phyloP scores from a whole-genome alignment of 331 rosid genomes.

The Malus hybrid region DNA sequence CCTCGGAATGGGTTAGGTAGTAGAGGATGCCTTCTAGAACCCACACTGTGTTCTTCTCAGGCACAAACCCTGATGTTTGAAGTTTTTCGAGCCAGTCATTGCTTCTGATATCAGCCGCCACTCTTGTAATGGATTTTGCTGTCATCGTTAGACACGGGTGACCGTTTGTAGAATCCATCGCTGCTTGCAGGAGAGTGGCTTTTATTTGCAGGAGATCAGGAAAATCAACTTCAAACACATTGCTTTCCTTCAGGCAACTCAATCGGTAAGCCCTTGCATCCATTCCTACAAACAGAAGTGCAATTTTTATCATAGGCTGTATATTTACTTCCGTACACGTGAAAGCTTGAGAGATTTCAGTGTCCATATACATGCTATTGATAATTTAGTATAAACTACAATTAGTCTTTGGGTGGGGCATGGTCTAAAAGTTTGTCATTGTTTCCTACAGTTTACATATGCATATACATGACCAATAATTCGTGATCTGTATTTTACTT shows the following conservation, averaged over 20 bases:
- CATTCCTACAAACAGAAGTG: slow-evolving; percentile 59
- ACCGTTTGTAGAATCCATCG: slow-evolving; percentile 49
- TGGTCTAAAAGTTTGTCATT: neutral
- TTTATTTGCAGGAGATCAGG: slow-evolving; percentile 63
- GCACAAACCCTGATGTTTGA: slow-evolving; percentile 64
- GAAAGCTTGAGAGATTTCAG: neutral
- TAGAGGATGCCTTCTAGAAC: slow-evolving; percentile 83
- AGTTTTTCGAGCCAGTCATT: slow-evolving; percentile 84
- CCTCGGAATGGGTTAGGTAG: slow-evolving; percentile 67
- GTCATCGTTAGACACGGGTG: slow-evolving; percentile 25
- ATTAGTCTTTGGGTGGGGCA: neutral
- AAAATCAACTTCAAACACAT: slow-evolving; percentile 87
- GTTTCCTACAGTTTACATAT: neutral
- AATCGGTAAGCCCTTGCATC: slow-evolving; percentile 93
- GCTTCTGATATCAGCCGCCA: slow-evolving; percentile 79
- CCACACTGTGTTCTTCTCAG: slow-evolving; percentile 87
- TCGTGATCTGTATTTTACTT: neutral
- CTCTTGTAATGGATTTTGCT: slow-evolving; percentile 74
- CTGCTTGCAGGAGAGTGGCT: slow-evolving; percentile 63
- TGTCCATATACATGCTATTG: neutral
- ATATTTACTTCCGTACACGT: neutral
- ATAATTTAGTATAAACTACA: neutral
- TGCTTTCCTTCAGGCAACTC: slow-evolving; percentile 74
- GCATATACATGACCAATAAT: neutral
- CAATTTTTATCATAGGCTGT: neutral